Base-by-base conservation (phyloP, 148 eudicot species). In the Rheum nobile region DNA sequence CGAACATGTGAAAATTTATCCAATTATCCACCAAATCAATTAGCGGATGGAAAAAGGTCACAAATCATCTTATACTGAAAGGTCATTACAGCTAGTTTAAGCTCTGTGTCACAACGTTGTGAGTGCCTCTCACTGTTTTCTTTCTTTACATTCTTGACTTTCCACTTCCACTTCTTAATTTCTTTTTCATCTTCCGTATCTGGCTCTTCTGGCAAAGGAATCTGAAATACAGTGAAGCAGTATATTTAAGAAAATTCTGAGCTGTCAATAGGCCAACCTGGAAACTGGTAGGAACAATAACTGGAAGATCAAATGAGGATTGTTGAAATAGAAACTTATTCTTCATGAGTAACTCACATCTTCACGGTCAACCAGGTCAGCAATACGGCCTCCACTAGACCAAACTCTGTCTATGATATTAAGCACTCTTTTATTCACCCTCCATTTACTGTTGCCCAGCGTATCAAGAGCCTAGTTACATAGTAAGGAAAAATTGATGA, bases 381-480 rank as follows among this genome's bases (percentile, higher is more conserved):
- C 98, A 74, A 90, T 79, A 50, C 88, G 70, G 9, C 98, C 98
- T 46, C 98, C 98, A 80, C 77, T 84, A 79, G 96, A 90, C 98
- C 98, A 93, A 75, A 93, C 83, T 79, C 94, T 86, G 82, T 93
- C 98, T 63, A 93, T 67, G 55, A 89, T 63, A 74, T 81, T 70
- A 57, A 93, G 87, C 44, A 93, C 90, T 77, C 81, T 87, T 76
- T 83, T 90, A 54, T 93, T 92, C 71, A 93, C 85, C 85, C 88
- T 90, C 98, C 98, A 93, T 85, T 93, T 93, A 61, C 94, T 86
- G 79, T 76, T 86, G 14, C 98, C 98, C 67, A 93, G 93, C 42
- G 96, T 86, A 75, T 90, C 78, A 75, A 93, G 96, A 48, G 98
- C 98, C 98, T 93, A 70, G 37, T 10, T 72, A 73, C 68, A 76